A percentile compares a stretch with the other conserved stretches of the same genome.
These are phyloP conservation scores for Ramularia endophylla DNA, from an alignment of 2,329 filamentous ascomycete species.

Conservation along the genomic window DNA sequence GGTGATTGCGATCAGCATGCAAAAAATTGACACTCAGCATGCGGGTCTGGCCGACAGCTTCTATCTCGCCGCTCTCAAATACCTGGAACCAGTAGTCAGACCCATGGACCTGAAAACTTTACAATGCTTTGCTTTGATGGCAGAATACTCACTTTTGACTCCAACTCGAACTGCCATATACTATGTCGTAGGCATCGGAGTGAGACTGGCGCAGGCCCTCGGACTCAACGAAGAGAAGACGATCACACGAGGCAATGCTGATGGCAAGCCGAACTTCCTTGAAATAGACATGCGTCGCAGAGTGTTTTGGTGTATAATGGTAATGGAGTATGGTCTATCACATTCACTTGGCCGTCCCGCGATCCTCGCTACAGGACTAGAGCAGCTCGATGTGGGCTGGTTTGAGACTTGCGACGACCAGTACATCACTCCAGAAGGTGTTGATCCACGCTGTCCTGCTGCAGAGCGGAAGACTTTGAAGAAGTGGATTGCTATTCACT, in stretches of 20 bases:
- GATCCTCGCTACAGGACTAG: conserved; percentile 73
- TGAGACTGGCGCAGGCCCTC: conserved; percentile 81
- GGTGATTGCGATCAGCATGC: conserved; percentile 90
- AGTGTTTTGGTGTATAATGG: conserved; percentile 79
- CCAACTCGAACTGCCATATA: conserved; percentile 90
- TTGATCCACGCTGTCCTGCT: conserved; percentile 61
- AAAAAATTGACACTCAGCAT: conserved; percentile 83
- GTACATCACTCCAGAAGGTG: conserved; percentile 71
- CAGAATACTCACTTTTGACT: conserved; percentile 85
- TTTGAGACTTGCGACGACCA: conserved; percentile 78
- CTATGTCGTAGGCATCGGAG: conserved; percentile 84
- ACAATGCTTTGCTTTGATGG: conserved; percentile 82
- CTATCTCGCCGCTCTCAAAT: conserved; percentile 81
- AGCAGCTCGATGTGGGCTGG: conserved; percentile 79
- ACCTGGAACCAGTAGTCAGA: conserved; percentile 74
- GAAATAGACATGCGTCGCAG: conserved; percentile 86
- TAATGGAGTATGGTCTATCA: conserved; percentile 83
- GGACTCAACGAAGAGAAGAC: conserved; percentile 86
- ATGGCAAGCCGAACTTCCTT: conserved; percentile 60
- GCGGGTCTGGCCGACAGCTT: conserved; percentile 94
- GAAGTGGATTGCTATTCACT: conserved; percentile 87
- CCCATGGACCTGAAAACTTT: conserved; percentile 87
- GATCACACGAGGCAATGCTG: conserved; percentile 58
- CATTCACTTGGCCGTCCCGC: conserved; percentile 83
- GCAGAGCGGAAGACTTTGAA: conserved; percentile 65